phyloP scores from a whole-genome alignment of 1,284 basidiomycete genomes.

The Sutorius eximius region DNA sequence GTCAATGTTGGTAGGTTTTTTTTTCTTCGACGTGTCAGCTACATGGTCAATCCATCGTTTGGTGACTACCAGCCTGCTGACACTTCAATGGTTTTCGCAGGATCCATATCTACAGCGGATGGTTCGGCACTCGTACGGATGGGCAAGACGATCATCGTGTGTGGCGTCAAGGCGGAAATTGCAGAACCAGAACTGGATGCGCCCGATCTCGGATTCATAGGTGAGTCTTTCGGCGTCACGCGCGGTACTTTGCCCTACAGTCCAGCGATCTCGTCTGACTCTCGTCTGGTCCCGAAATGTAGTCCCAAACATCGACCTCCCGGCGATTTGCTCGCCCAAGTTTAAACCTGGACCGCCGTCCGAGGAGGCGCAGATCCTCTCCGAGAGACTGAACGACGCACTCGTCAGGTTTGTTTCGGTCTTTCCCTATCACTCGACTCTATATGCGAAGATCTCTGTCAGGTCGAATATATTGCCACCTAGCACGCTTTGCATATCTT shows the following conservation, averaged over 20 bases:
- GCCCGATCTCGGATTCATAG: conserved; percentile 78
- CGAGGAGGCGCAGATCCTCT: conserved; percentile 89
- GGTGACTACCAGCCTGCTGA: not conserved
- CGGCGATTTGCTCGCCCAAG: conserved; percentile 87
- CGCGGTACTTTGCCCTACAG: no score
- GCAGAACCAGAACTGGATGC: conserved; percentile 81
- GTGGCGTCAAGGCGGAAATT: conserved; percentile 93
- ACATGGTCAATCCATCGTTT: not conserved
- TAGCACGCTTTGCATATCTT: conserved; percentile 75
- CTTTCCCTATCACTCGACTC: not conserved
- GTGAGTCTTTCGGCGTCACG: conserved; percentile 40
- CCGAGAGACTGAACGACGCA: conserved; percentile 77
- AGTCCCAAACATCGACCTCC: conserved; percentile 90
- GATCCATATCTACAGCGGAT: conserved; percentile 85
- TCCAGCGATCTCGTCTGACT: not conserved
- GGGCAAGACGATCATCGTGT: conserved; percentile 88
- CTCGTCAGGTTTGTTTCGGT: conserved; percentile 60
- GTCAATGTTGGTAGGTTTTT: conserved; percentile 60
- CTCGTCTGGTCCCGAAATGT: not conserved
- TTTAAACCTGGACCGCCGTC: conserved; percentile 94
- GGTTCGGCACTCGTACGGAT: conserved; percentile 89
- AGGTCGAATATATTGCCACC: conserved; percentile 73
- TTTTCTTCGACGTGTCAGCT: not conserved
- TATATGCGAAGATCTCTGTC: not conserved
- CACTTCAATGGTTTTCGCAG: conserved; percentile 10